Evolutionary conservation across 441 rosid species (phyloP).

Genomic region (Biscutella laevigata): DNA sequence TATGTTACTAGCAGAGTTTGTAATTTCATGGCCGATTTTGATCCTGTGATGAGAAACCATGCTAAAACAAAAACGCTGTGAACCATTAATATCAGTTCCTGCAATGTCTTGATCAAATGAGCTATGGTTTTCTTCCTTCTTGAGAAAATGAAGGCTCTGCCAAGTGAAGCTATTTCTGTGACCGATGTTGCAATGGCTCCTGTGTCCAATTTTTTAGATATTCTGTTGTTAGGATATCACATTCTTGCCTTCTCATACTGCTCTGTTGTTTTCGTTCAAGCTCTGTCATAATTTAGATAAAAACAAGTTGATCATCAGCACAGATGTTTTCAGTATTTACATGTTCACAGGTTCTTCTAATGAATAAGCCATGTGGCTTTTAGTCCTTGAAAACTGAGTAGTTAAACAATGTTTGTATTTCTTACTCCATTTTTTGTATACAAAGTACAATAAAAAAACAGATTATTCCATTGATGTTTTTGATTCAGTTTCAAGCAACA

Average conservation of each 20-base stretch:
- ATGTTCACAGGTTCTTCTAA: background rate
- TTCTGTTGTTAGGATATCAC: background rate
- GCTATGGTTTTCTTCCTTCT: background rate
- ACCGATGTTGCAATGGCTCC: background rate
- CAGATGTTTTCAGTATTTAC: background rate
- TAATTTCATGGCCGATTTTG: background rate
- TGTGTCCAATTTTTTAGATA: background rate
- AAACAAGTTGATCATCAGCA: background rate
- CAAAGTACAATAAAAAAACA: background rate
- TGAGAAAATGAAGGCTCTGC: constrained; percentile 7
- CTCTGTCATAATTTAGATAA: background rate
- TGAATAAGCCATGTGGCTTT: background rate
- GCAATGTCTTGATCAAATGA: background rate
- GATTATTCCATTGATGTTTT: background rate
- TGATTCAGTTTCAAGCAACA: constrained; percentile 42
- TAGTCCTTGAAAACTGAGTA: no score
- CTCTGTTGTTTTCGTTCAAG: constrained; percentile 1
- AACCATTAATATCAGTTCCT: constrained; percentile 7
- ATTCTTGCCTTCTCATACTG: background rate
- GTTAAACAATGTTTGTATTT: no score
- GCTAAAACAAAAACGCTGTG: background rate
- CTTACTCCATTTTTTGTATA: background rate
- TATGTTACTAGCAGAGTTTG: constrained; percentile 5
- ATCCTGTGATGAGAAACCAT: background rate
- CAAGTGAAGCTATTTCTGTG: constrained; percentile 2